Conservation (phyloP, 352 stramenopile genomes). For the Phytophthora lateralis region DNA sequence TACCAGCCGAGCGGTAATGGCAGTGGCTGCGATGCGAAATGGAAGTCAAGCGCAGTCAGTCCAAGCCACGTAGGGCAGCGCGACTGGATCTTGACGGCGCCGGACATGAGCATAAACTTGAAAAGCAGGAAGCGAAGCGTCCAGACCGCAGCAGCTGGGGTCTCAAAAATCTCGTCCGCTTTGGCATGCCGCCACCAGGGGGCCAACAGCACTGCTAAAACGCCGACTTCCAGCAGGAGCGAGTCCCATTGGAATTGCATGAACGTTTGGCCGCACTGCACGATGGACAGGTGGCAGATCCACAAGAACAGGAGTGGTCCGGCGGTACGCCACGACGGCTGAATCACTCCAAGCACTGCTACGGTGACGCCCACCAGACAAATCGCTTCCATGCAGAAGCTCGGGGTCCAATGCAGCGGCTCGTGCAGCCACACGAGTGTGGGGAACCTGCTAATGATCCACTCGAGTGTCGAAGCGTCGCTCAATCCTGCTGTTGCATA, state of each 20-base stretch:
- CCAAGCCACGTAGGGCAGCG: constrained; percentile 90
- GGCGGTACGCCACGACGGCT: constrained; percentile 37
- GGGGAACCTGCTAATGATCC: constrained; percentile 41
- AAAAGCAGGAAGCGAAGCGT: constrained; percentile 90
- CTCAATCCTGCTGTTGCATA: constrained; percentile 7
- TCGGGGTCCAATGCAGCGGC: constrained; percentile 44
- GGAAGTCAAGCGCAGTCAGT: constrained; percentile 91
- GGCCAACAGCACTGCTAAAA: constrained; percentile 61
- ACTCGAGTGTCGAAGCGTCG: constrained; percentile 19
- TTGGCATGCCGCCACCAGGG: constrained; percentile 38
- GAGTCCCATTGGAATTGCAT: constrained; percentile 94
- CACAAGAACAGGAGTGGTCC: constrained; percentile 45
- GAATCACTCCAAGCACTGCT: constrained; percentile 36
- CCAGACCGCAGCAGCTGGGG: constrained; percentile 46
- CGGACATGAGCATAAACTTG: constrained; percentile 95
- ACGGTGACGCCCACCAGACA: constrained; percentile 40
- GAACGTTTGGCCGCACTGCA: constrained; percentile 85
- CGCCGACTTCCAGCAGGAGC: constrained; percentile 88
- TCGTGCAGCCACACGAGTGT: constrained; percentile 68
- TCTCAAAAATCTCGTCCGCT: constrained; percentile 34
- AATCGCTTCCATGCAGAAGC: constrained; percentile 58
- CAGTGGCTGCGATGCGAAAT: constrained; percentile 90
- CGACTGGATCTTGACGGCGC: constrained; percentile 92
- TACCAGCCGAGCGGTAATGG: constrained; percentile 87
- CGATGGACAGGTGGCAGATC: constrained; percentile 80